phyloP scores from a whole-genome alignment of 805 yeast species.

The Metschnikowia aberdeeniae region DNA sequence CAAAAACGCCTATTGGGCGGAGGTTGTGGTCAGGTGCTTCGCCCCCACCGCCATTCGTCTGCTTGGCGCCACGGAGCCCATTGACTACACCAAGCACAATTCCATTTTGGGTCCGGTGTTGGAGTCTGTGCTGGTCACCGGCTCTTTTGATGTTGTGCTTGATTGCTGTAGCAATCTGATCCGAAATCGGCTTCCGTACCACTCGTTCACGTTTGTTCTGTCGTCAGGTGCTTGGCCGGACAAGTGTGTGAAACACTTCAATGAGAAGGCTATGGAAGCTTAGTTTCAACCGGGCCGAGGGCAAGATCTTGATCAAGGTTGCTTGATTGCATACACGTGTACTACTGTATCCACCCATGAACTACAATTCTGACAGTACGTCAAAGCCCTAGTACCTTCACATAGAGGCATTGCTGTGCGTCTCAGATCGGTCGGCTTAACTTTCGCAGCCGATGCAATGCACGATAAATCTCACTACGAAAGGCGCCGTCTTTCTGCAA shows the following conservation, averaged over 20 bases:
- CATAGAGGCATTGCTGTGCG: too few species aligned
- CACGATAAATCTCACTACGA: too few species aligned
- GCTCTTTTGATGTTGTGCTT: slow-evolving; percentile 56
- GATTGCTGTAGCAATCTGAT: slow-evolving; percentile 67
- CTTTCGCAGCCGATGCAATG: too few species aligned
- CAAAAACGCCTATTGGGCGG: slow-evolving; percentile 39
- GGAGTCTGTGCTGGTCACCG: slow-evolving; percentile 29
- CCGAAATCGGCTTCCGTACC: slow-evolving; percentile 25
- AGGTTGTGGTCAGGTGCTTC: slow-evolving; percentile 56
- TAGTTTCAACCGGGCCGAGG: too few species aligned
- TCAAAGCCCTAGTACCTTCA: too few species aligned
- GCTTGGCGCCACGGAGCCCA: slow-evolving; percentile 55
- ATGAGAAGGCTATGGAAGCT: slow-evolving; percentile 32
- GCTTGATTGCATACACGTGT: too few species aligned
- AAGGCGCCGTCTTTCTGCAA: too few species aligned
- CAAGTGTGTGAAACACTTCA: slow-evolving; percentile 36
- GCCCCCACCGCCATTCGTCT: slow-evolving; percentile 42
- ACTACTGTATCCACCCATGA: too few species aligned
- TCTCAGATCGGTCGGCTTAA: too few species aligned
- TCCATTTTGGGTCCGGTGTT: slow-evolving; percentile 29
- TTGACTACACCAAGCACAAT: slow-evolving; percentile 54
- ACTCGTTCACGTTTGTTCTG: slow-evolving; percentile 18
- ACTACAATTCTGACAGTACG: too few species aligned
- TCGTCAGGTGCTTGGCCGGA: slow-evolving; percentile 17
- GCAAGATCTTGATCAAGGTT: too few species aligned